Conservation (phyloP, 208 protist species). For the Trichomonas gallinae region DNA sequence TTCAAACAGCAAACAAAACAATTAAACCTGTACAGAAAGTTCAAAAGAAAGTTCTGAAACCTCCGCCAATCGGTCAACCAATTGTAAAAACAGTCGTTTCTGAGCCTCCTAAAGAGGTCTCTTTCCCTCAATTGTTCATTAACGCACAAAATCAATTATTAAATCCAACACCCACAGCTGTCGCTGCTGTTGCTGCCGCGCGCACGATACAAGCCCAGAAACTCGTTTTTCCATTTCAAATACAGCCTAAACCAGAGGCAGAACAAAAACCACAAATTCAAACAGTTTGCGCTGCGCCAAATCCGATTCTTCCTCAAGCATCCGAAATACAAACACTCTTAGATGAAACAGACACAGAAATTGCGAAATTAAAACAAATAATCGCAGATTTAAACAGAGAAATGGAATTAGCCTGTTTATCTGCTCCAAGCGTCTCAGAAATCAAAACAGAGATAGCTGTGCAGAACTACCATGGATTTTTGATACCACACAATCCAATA, state of each 20-base stretch:
- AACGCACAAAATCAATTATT: too few relatives aligned
- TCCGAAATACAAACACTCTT: background rate
- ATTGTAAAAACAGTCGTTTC: too few relatives aligned
- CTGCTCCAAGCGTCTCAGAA: background rate
- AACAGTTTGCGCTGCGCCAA: background rate
- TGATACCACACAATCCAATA: background rate
- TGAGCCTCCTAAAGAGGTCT: too few relatives aligned
- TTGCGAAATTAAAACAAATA: background rate
- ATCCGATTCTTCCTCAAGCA: background rate
- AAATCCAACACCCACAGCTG: too few relatives aligned
- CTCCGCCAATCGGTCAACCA: too few relatives aligned
- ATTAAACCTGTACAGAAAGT: too few relatives aligned
- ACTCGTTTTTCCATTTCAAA: too few relatives aligned
- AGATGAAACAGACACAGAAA: background rate
- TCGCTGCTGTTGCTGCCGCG: too few relatives aligned
- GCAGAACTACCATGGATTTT: background rate
- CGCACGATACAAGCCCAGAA: too few relatives aligned
- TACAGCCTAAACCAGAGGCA: background rate
- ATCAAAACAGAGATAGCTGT: background rate
- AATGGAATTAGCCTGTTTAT: background rate
- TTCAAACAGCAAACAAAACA: too few relatives aligned
- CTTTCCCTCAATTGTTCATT: too few relatives aligned
- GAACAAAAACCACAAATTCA: background rate
- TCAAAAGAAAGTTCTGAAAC: too few relatives aligned
- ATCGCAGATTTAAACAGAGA: background rate